A percentile compares a stretch with the other conserved stretches of the same genome.
Conservation (phyloP, 2,329 filamentous ascomycete genomes). For the Pestalotiopsis sp. region DNA sequence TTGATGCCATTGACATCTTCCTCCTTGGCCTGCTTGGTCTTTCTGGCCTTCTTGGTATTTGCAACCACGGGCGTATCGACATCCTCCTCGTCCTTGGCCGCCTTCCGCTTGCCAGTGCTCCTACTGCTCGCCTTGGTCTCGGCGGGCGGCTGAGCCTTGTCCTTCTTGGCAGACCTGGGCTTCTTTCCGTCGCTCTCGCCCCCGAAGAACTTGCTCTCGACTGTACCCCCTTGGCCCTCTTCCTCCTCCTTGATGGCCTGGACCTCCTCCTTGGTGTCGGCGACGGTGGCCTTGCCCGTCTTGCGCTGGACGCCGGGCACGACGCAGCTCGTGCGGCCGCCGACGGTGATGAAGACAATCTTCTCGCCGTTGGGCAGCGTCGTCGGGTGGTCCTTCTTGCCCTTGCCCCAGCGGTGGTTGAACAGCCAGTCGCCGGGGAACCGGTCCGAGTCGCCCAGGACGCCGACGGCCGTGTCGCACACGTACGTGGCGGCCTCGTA, state of each 20-base stretch:
- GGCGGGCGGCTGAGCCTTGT: neutral
- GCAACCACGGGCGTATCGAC: slow-evolving; percentile 18
- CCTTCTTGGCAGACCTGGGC: neutral
- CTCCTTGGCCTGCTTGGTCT: slow-evolving; percentile 8
- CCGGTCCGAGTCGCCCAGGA: slow-evolving; percentile 77
- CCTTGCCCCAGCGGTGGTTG: slow-evolving; percentile 86
- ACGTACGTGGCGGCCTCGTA: slow-evolving; percentile 77
- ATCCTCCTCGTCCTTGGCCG: slow-evolving; percentile 26
- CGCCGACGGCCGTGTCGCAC: slow-evolving; percentile 76
- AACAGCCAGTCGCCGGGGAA: slow-evolving; percentile 91
- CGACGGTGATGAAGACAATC: slow-evolving; percentile 85
- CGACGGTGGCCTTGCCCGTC: slow-evolving; percentile 43
- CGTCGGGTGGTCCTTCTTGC: slow-evolving; percentile 69
- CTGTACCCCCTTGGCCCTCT: slow-evolving; percentile 1
- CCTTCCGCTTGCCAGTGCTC: slow-evolving; percentile 19
- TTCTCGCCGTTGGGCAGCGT: slow-evolving; percentile 82
- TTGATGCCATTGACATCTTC: neutral
- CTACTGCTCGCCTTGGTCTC: neutral
- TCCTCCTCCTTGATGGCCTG: slow-evolving; percentile 9
- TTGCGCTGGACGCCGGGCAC: slow-evolving; percentile 89
- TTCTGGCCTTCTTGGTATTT: slow-evolving; percentile 19
- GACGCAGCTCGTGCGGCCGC: slow-evolving; percentile 87
- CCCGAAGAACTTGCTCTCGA: slow-evolving; percentile 26
- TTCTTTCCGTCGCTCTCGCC: slow-evolving; percentile 15
- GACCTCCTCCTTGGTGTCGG: slow-evolving; percentile 42